These are phyloP conservation scores for Leccinum insolens DNA, from an alignment of 1,284 basidiomycete species.

Conservation along the genomic window DNA sequence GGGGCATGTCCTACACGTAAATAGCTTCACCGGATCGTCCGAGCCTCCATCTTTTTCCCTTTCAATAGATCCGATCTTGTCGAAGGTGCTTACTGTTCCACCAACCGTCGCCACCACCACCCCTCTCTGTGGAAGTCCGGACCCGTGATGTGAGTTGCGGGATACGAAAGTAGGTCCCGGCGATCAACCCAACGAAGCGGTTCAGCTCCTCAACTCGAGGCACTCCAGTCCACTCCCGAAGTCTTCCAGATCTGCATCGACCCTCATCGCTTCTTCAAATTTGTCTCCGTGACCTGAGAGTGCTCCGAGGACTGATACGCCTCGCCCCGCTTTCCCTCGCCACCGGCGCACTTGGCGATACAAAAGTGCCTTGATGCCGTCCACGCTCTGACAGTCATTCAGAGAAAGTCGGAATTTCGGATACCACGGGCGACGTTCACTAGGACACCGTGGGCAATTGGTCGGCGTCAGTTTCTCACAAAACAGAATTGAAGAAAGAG, in stretches of 20 bases:
- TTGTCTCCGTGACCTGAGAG: background rate
- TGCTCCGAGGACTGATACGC: slow-evolving; percentile 1
- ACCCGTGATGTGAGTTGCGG: background rate
- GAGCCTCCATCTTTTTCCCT: background rate
- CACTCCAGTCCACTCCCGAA: slow-evolving; percentile 2
- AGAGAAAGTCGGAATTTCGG: slow-evolving; percentile 53
- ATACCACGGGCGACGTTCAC: slow-evolving; percentile 53
- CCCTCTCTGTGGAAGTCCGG: background rate
- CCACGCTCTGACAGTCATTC: slow-evolving; percentile 42
- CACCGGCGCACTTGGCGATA: slow-evolving; percentile 50
- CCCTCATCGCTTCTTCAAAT: slow-evolving; percentile 8
- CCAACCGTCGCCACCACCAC: background rate
- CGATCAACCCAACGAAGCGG: background rate
- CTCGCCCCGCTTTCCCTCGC: slow-evolving; percentile 42
- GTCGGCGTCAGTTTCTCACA: background rate
- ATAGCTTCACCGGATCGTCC: background rate
- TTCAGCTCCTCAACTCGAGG: background rate
- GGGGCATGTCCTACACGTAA: background rate
- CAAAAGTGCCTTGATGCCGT: slow-evolving; percentile 50
- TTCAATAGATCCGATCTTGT: slow-evolving; percentile 4
- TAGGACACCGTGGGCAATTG: background rate
- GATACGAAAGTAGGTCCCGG: background rate
- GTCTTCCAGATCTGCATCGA: slow-evolving; percentile 3
- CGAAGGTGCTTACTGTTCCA: background rate
- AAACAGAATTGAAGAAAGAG: background rate